These are phyloP conservation scores for Candida sanyaensis DNA, from an alignment of 1,139 yeast genomes.

Conservation along the genomic window DNA sequence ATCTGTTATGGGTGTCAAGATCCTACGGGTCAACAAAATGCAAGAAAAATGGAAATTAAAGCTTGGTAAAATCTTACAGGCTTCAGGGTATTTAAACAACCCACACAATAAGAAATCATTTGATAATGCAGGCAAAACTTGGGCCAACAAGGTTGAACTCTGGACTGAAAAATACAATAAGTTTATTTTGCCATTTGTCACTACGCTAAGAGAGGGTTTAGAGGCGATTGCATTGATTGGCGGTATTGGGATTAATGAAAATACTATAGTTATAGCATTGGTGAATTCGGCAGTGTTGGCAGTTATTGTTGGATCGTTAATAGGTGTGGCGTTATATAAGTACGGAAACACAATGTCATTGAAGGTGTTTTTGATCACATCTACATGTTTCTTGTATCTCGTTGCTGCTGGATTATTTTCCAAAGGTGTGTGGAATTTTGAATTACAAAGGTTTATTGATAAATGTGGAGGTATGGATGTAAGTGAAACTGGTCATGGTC, in stretches of 20 bases:
- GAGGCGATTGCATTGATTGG: conserved; percentile 51
- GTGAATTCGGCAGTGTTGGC: conserved; percentile 33
- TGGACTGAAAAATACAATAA: conserved; percentile 39
- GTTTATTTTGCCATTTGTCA: conserved; percentile 46
- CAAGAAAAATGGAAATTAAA: conserved; percentile 85
- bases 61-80: conserved; percentile 26
- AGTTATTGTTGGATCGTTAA: conserved; percentile 29
- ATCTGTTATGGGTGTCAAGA: conserved; percentile 47
- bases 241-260: conserved; percentile 48
- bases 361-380: conserved; percentile 40
- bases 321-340: conserved; percentile 42
- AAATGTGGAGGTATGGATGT: conserved; percentile 47
- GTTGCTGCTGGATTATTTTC: conserved; percentile 50
- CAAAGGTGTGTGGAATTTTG: conserved; percentile 50
- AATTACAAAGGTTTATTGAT: conserved; percentile 41
- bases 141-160: conserved; percentile 14
- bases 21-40: conserved; percentile 52
- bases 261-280: conserved; percentile 36
- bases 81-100: conserved; percentile 5
- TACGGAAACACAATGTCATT: conserved; percentile 45
- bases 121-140: conserved; percentile 7
- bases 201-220: conserved; percentile 50
- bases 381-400: conserved; percentile 44
- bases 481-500: conserved; percentile 51
- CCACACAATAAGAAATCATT: conserved; percentile 16